Evolutionary conservation across 805 yeast genomes (phyloP), one percentile per base, ranked within the genome.

Genomic region (Wickerhamiella musiphila): DNA sequence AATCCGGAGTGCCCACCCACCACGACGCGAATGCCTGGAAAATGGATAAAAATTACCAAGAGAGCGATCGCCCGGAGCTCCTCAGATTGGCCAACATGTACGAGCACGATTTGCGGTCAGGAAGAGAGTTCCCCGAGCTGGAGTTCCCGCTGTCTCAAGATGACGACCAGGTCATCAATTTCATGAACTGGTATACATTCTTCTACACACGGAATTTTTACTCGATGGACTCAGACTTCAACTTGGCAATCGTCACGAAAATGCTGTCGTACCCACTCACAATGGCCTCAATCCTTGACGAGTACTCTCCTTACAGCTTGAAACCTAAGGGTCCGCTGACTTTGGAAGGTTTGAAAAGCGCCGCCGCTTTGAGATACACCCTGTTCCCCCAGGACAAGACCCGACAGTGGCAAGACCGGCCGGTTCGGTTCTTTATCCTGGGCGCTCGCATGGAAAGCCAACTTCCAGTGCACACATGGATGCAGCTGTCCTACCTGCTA

Each of bases 191-290:
- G 98, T 96, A 90, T 55, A 63, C 90, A 7, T 86, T 71, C 48
- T 76, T 90, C 51, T 90, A 86, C 55, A 86, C 96, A 0, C 68
- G 98, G 52, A 77, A 77, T 45, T 90, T 81, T 53, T 76, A 73
- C 46, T 86, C 95, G 4, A 86, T 90, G 96, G 94, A 90, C 55
- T 78, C 94, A 4, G 94, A 84, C 54, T 86, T 81, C 60, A 92
- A 86, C 54, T 61, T 86, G 49, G 96, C 96, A 1, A 92, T 93
- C 4, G 84, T 83, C 21, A 82, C 96, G 13, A 90, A 90, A 53
- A 78, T 86, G 68, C 66, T 90, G 50, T 78, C 92, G 33, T 90
- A 82, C 54, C 98, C 98, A 27, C 57, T 81, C 37, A 83, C 98
- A 4, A 75, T 90, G 28, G 93, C 81, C 6, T 69, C 92, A 1